These are phyloP conservation scores for Starmera caribaea DNA, from an alignment of 805 yeast genomes.

Conservation along the genomic window DNA sequence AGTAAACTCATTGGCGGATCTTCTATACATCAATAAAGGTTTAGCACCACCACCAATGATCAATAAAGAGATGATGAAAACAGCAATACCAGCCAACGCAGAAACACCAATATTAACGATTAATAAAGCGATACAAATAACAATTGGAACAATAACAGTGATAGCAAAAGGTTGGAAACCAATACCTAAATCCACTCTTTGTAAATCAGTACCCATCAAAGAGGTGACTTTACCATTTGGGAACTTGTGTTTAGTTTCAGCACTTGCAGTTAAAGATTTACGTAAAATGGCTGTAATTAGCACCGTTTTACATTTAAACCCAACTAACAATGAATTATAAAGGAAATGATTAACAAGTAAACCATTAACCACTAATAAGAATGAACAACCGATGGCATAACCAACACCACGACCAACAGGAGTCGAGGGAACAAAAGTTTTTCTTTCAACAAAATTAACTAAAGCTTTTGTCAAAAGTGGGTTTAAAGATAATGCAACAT, in stretches of 20 bases:
- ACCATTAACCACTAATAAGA: constrained; percentile 31
- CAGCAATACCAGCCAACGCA: constrained; percentile 56
- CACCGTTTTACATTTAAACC: constrained; percentile 58
- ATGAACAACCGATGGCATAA: constrained; percentile 44
- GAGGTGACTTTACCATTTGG: constrained; percentile 62
- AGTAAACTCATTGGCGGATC: constrained; percentile 45
- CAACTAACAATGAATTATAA: constrained; percentile 42
- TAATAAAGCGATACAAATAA: constrained; percentile 53
- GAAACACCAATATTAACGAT: constrained; percentile 60
- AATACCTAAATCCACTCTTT: constrained; percentile 62
- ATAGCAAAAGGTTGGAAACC: constrained; percentile 49
- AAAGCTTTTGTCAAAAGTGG: constrained; percentile 47
- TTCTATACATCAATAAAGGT: constrained; percentile 41
- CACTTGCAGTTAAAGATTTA: constrained; percentile 51
- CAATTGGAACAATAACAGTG: constrained; percentile 50
- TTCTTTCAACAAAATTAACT: constrained; percentile 42
- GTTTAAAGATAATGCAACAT: constrained; percentile 37
- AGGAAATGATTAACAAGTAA: constrained; percentile 40
- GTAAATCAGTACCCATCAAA: constrained; percentile 65
- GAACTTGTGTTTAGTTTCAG: constrained; percentile 41
- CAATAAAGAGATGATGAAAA: constrained; percentile 38
- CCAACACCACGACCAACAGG: constrained; percentile 45
- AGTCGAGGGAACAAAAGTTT: constrained; percentile 27
- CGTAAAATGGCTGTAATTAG: constrained; percentile 56
- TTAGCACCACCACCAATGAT: constrained; percentile 35